A percentile compares a stretch with the other conserved stretches of the same genome.
Conservation (phyloP, 176 grass and related monocot genomes). For the Carex pumila region DNA sequence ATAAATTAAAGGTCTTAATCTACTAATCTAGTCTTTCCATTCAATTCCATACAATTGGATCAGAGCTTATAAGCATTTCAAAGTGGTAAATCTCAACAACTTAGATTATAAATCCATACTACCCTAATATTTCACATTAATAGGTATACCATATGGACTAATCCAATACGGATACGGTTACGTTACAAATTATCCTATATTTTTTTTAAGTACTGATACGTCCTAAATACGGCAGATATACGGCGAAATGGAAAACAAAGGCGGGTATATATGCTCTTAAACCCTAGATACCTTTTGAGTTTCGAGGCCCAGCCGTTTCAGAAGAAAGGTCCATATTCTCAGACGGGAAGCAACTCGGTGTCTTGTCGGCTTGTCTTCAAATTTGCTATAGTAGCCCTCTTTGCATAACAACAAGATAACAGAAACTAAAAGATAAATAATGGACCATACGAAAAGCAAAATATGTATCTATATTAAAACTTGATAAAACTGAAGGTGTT, state of each 20-base stretch:
- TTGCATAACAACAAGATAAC: not conserved
- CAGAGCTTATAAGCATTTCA: no score
- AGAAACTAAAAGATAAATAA: not conserved
- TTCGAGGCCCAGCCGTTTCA: no score
- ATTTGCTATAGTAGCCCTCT: no score
- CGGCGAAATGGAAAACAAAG: not conserved
- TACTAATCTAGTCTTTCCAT: no score
- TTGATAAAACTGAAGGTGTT: conserved; percentile 6
- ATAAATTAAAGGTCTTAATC: no score
- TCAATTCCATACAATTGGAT: no score
- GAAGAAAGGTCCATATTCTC: no score
- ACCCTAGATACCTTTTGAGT: no score
- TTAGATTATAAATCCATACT: not conserved
- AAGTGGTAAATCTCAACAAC: not conserved
- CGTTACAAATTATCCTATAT: not conserved
- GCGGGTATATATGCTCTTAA: not conserved
- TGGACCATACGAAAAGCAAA: not conserved
- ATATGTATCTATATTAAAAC: conserved; percentile 13
- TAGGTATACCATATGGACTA: not conserved
- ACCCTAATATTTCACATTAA: not conserved
- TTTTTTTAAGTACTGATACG: not conserved
- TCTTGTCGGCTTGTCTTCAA: no score
- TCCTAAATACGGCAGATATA: not conserved
- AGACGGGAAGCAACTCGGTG: no score
- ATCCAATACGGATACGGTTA: not conserved